Evolutionary conservation across 1,284 basidiomycete species (phyloP), one percentile per base, ranked within the genome.

Genomic region (Heterobasidion annosum): DNA sequence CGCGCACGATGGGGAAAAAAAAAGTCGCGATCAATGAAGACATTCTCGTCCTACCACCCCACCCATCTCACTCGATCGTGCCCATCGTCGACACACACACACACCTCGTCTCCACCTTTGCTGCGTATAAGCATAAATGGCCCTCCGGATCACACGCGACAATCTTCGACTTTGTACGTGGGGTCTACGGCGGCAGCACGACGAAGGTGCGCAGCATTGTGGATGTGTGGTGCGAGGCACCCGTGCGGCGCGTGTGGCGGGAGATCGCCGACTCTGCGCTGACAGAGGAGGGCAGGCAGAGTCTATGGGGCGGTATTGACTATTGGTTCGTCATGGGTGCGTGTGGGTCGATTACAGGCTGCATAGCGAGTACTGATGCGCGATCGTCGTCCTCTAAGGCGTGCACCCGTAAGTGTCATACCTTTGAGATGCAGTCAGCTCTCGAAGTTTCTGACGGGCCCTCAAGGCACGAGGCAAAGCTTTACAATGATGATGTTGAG

Each of bases 161-260:
- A 10, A 69, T 88, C 5, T 79, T 75, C 64, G 84, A 86, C 46
- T 88, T 91, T 58, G 77, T 86, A 1, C 73, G 75, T 1, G 81
- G 72, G 13, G 65, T 88, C 62, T 88, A 88, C 61, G 63, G 67
- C 6, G 77, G 19, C 73, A 75, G 37, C 75, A 76, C 44, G 80
- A 89, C 3, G 72, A 80, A 53, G 77, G 34, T 50, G 15, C 33
- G 19, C 12, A 33, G 82, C 5, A 76, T 91, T 55, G 79, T 91
- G 4, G 89, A 92, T 61, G 89, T 92, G 1, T 92, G 86, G 83
- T 91, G 89, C 60, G 89, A 91, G 62, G 85, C 85, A 0, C 83
- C 86, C 0, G 77, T 87, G 15, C 72, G 70, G 56, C 70, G 60
- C 10, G 50, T 72, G 0, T 91, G 87, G 87, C 78, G 72, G 61